Evolutionary conservation across 2,329 filamentous ascomycete species (phyloP).

Genomic region (Alternaria ventricosa): DNA sequence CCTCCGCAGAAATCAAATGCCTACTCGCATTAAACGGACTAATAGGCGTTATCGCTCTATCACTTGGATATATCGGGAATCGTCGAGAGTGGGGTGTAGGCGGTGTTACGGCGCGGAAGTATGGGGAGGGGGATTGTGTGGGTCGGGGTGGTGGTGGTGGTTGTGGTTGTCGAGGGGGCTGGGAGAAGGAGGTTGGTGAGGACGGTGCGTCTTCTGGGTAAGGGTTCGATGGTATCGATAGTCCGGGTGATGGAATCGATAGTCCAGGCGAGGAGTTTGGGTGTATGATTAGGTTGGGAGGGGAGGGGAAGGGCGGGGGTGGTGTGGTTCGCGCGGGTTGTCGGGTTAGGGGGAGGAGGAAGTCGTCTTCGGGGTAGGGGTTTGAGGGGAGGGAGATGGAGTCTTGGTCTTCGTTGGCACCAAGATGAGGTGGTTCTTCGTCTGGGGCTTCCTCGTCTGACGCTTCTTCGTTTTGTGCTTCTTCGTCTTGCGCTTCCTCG

Average conservation of each 20-base stretch:
- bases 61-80: background rate
- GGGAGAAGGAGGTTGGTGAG: constrained; percentile 1
- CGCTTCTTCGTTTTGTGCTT: background rate
- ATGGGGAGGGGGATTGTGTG: background rate
- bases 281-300: background rate
- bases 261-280: background rate
- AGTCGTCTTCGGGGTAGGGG: constrained; percentile 7
- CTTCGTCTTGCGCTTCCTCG: background rate
- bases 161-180: constrained; percentile 9
- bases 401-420: background rate
- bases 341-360: background rate
- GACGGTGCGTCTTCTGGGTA: constrained; percentile 1
- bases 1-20: background rate
- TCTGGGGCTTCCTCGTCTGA: background rate
- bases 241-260: background rate
- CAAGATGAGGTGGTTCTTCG: background rate
- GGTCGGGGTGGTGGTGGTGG: background rate
- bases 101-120: background rate
- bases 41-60: background rate
- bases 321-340: background rate
- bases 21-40: background rate
- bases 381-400: background rate
- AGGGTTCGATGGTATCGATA: background rate
- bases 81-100: background rate
- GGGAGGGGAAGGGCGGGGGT: background rate